Evolutionary conservation across 768 basidiomycete genomes (phyloP).

Genomic region (Boletus bicolor): DNA sequence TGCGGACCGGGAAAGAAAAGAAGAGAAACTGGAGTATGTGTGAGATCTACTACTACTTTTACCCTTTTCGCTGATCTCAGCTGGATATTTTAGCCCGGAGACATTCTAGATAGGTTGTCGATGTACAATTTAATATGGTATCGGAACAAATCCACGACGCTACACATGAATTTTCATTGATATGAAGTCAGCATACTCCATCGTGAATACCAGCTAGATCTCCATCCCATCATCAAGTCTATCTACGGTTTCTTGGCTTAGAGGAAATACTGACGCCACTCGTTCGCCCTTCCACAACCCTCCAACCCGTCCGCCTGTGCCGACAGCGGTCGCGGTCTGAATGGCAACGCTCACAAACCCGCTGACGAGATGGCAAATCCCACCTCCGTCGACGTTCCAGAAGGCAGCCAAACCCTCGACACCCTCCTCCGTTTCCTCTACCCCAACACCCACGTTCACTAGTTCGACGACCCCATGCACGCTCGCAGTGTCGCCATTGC

Average conservation of each 20-base stretch:
- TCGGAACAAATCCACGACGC: too few species aligned
- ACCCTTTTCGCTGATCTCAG: too few species aligned
- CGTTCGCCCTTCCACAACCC: slow-evolving; percentile 1
- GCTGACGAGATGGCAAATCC: neutral
- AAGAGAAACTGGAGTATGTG: too few species aligned
- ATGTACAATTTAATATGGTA: too few species aligned
- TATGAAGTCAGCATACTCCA: neutral
- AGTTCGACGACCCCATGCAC: neutral
- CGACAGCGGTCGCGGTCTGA: neutral
- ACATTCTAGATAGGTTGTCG: too few species aligned
- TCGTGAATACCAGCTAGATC: neutral
- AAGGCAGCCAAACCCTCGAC: slow-evolving; percentile 1
- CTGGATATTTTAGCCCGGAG: too few species aligned
- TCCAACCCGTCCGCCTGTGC: neutral
- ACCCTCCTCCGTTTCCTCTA: slow-evolving; percentile 8
- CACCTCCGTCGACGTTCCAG: neutral
- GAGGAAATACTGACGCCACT: too few species aligned
- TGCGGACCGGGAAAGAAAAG: too few species aligned
- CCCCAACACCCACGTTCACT: neutral
- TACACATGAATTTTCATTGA: neutral
- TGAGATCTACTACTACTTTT: too few species aligned
- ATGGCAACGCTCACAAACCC: neutral
- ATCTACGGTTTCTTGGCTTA: neutral
- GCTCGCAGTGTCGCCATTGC: slow-evolving; percentile 1
- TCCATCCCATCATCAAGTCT: neutral